Conservation (phyloP, 2,329 filamentous ascomycete genomes). For the Pyrenochaeta sp. region DNA sequence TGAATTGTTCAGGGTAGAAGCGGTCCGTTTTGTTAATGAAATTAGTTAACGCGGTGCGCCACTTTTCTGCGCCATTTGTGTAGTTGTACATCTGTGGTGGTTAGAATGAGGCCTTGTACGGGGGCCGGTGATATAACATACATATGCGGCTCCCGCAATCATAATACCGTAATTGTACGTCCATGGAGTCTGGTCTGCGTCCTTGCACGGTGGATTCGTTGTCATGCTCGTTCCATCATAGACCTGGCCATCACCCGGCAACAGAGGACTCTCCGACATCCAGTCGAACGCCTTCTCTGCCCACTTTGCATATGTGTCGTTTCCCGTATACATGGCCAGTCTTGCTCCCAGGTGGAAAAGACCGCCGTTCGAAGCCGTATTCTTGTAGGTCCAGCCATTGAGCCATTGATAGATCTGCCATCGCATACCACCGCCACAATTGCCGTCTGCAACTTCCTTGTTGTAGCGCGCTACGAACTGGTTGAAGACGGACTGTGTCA, state of each 20-base stretch:
- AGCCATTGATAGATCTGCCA: constrained; percentile 50
- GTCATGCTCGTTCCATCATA: constrained; percentile 39
- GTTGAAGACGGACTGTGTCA: constrained; percentile 53
- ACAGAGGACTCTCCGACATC: constrained; percentile 38
- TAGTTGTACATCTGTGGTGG: constrained; percentile 49
- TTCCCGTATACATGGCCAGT: constrained; percentile 49
- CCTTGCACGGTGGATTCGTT: constrained; percentile 31
- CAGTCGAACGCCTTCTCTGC: constrained; percentile 48
- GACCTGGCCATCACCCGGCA: constrained; percentile 35
- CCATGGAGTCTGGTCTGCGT: constrained; percentile 45
- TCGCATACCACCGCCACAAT: constrained; percentile 46
- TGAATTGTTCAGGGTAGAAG: constrained; percentile 51
- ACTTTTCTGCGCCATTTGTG: constrained; percentile 47
- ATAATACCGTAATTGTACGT: constrained; percentile 51
- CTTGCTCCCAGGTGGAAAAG: constrained; percentile 50
- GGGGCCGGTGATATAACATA: constrained; percentile 8
- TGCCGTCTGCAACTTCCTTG: constrained; percentile 29
- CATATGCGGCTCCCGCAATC: constrained; percentile 45
- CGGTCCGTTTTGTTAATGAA: constrained; percentile 43
- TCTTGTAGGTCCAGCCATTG: constrained; percentile 50
- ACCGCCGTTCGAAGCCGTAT: constrained; percentile 50
- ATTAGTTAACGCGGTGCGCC: constrained; percentile 39
- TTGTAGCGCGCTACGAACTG: constrained; percentile 47
- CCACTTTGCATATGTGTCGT: constrained; percentile 48
- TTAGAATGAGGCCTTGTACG: constrained; percentile 9